Evolutionary conservation across 2,329 filamentous ascomycete genomes (phyloP).

Genomic region (Cladosporium colombiae): DNA sequence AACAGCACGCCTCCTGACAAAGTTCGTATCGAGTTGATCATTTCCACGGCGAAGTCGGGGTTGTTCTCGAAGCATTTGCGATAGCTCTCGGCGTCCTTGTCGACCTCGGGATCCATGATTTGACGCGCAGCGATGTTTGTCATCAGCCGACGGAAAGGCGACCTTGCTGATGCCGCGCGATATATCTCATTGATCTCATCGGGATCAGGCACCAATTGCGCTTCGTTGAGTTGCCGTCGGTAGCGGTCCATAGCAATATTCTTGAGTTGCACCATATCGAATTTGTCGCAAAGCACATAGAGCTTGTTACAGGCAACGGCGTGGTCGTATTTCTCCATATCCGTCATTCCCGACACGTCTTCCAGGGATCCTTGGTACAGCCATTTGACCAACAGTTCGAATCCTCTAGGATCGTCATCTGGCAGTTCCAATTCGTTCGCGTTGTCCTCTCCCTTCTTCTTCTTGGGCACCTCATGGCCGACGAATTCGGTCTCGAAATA

Average conservation of each 20-base stretch:
- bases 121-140: constrained; percentile 57
- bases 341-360: constrained; percentile 49
- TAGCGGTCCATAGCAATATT: constrained; percentile 59
- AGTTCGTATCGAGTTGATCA: constrained; percentile 54
- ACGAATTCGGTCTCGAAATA: constrained; percentile 43
- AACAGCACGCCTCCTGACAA: constrained; percentile 54
- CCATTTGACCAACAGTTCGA: constrained; percentile 58
- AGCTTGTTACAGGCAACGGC: constrained; percentile 56
- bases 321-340: constrained; percentile 55
- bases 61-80: constrained; percentile 52
- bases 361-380: constrained; percentile 57
- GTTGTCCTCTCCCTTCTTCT: constrained; percentile 37
- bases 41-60: constrained; percentile 55
- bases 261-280: constrained; percentile 53
- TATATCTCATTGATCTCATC: constrained; percentile 58
- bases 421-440: constrained; percentile 48
- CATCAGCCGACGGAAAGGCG: constrained; percentile 54
- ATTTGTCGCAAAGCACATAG: constrained; percentile 54
- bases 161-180: constrained; percentile 45
- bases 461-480: constrained; percentile 39
- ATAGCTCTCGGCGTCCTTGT: constrained; percentile 53
- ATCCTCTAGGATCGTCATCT: constrained; percentile 53
- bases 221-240: constrained; percentile 51
- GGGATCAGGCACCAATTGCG: constrained; percentile 55
- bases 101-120: constrained; percentile 57